Percentiles rank a stretch among this genome's conserved stretches.
Evolutionary conservation across 2,329 filamentous ascomycete species (phyloP).

Genomic region (Fusarium brevicatenulatum): DNA sequence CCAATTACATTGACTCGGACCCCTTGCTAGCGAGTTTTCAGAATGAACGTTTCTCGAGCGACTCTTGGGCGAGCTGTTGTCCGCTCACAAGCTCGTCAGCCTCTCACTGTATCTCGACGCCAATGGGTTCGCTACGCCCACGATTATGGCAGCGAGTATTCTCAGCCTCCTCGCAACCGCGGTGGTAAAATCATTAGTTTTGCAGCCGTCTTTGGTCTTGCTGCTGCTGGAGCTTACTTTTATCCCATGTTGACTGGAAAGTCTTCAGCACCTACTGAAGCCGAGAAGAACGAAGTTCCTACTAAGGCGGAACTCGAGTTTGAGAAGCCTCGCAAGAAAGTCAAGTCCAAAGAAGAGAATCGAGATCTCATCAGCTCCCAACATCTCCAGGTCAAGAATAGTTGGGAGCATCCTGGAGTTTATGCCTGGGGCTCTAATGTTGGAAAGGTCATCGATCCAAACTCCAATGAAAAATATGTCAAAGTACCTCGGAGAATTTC

Average conservation of each 20-base stretch:
- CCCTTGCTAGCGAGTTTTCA: conserved; percentile 2
- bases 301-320: conserved; percentile 69
- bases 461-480: conserved; percentile 78
- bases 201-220: conserved; percentile 51
- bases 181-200: conserved; percentile 47
- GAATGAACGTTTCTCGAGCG: conserved; percentile 48
- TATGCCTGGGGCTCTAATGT: conserved; percentile 94
- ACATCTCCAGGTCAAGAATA: conserved; percentile 87
- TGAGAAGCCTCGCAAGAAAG: conserved; percentile 70
- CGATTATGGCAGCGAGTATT: conserved; percentile 41
- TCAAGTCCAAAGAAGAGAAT: conserved; percentile 74
- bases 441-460: conserved; percentile 85
- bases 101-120: conserved; percentile 35
- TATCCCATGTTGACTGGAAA: conserved; percentile 50
- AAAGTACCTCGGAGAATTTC: conserved; percentile 82
- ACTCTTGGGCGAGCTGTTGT: conserved; percentile 45
- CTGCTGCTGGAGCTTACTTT: conserved; percentile 52
- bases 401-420: conserved; percentile 84
- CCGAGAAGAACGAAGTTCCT: conserved; percentile 20
- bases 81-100: conserved; percentile 37
- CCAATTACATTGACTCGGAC: conserved; percentile 5
- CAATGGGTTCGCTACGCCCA: conserved; percentile 48
- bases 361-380: conserved; percentile 83
- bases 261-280: conserved; percentile 34
- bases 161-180: conserved; percentile 32